These are phyloP conservation scores for Wickerhamomyces mucosus DNA, from an alignment of 805 yeast genomes.

Conservation along the genomic window DNA sequence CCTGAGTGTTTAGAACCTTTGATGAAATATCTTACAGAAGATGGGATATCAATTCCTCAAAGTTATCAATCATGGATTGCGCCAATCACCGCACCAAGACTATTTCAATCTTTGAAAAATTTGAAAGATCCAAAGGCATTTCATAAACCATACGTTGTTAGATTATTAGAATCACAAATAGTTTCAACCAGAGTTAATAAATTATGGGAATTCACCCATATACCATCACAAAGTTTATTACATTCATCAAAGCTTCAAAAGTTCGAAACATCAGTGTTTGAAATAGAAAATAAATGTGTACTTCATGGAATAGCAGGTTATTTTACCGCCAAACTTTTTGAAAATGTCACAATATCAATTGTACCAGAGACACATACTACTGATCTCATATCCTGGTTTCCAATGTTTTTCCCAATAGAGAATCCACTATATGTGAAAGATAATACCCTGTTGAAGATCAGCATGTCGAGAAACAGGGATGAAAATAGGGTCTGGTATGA, in stretches of 20 bases:
- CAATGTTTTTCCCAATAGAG: constrained; percentile 51
- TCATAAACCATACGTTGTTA: constrained; percentile 39
- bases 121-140: constrained; percentile 25
- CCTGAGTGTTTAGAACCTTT: constrained; percentile 65
- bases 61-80: constrained; percentile 50
- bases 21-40: constrained; percentile 27
- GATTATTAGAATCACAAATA: constrained; percentile 30
- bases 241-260: constrained; percentile 12
- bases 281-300: constrained; percentile 38
- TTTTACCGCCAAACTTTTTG: constrained; percentile 63
- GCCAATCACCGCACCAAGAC: constrained; percentile 55
- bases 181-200: constrained; percentile 38
- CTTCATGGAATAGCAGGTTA: constrained; percentile 72
- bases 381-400: constrained; percentile 57
- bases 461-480: constrained; percentile 38
- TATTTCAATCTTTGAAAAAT: constrained; percentile 28
- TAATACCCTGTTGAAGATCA: constrained; percentile 43
- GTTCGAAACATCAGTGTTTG: constrained; percentile 26
- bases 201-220: constrained; percentile 58
- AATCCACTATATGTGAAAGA: constrained; percentile 43
- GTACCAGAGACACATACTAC: constrained; percentile 34
- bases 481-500: constrained; percentile 50
- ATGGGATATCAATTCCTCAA: constrained; percentile 55
- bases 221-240: constrained; percentile 44
- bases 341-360: constrained; percentile 44